Conservation (phyloP, 331 rosid genomes). For the Acacia pycnantha region DNA sequence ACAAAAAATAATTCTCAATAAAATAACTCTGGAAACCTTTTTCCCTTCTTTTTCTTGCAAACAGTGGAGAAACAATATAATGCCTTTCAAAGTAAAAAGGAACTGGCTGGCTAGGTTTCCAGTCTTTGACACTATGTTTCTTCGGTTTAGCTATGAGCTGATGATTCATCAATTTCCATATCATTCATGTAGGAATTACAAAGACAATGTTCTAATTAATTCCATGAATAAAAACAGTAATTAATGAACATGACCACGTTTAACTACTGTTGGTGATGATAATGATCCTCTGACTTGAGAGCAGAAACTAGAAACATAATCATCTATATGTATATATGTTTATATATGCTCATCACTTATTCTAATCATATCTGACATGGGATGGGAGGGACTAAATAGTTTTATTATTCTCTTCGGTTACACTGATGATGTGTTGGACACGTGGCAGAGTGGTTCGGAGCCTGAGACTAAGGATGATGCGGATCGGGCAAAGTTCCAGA, state of each 20-base stretch:
- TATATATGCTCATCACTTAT: constrained; percentile 8
- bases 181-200: background rate
- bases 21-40: constrained; percentile 1
- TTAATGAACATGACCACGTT: constrained; percentile 24
- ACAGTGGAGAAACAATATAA: background rate
- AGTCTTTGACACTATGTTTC: background rate
- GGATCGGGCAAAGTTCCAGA: constrained; percentile 68
- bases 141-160: background rate
- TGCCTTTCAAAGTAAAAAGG: background rate
- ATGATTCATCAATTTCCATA: background rate
- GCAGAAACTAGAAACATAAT: constrained; percentile 23
- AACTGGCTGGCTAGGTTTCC: background rate
- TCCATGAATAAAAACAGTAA: background rate
- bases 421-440: constrained; percentile 45
- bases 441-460: constrained; percentile 69
- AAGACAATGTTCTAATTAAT: background rate
- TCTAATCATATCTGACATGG: constrained; percentile 25
- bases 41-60: background rate
- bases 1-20: background rate
- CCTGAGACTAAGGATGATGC: constrained; percentile 55
- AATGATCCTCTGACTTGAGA: constrained; percentile 37
- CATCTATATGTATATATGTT: background rate
- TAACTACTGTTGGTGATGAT: constrained; percentile 46
- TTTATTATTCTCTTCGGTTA: constrained; percentile 28
- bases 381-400: background rate